These are phyloP conservation scores for Pseudomassariella vexata DNA, from an alignment of 2,329 filamentous ascomycete species.

Conservation along the genomic window DNA sequence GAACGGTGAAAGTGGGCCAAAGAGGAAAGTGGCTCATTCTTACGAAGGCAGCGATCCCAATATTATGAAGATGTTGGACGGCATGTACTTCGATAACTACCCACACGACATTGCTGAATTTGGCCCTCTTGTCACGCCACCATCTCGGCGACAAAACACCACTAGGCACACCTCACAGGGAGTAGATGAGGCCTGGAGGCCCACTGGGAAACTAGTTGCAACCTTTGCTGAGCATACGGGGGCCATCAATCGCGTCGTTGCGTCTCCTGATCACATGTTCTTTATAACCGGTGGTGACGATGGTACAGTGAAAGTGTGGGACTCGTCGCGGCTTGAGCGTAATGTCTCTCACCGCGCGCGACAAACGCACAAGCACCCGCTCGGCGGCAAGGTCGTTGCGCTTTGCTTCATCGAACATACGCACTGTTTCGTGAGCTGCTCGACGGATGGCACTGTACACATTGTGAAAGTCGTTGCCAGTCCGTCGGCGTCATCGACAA, in stretches of 20 bases:
- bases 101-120: constrained; percentile 63
- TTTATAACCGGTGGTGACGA: constrained; percentile 94
- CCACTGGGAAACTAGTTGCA: constrained; percentile 76
- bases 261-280: constrained; percentile 87
- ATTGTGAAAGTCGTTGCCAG: constrained; percentile 69
- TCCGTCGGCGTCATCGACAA: constrained; percentile 42
- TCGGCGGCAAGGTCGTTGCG: constrained; percentile 68
- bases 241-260: constrained; percentile 72
- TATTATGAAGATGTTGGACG: constrained; percentile 68
- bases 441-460: constrained; percentile 83
- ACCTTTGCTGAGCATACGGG: constrained; percentile 84
- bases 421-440: constrained; percentile 87
- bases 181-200: constrained; percentile 67
- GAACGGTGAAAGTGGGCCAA: constrained; percentile 29
- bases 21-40: constrained; percentile 65
- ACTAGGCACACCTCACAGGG: constrained; percentile 44
- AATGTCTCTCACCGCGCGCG: constrained; percentile 85
- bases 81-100: constrained; percentile 73
- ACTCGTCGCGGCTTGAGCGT: constrained; percentile 80
- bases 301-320: constrained; percentile 88
- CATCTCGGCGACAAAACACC: constrained; percentile 46
- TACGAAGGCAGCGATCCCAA: constrained; percentile 75
- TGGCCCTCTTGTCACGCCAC: constrained; percentile 72
- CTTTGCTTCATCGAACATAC: constrained; percentile 91
- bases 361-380: constrained; percentile 73